Conservation (phyloP, 768 basidiomycete species). For the Mycena epipterygia region DNA sequence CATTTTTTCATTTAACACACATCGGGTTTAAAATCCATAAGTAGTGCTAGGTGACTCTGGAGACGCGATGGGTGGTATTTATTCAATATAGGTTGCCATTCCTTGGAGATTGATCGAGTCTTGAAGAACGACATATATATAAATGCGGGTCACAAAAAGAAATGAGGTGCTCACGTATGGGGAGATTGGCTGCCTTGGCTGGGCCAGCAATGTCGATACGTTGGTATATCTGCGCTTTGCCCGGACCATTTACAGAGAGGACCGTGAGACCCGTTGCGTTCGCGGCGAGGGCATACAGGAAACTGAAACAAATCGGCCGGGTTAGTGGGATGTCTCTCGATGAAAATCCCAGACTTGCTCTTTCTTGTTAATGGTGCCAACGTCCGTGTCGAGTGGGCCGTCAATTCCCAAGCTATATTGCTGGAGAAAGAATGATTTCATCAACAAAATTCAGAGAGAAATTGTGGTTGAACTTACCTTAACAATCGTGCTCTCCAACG, state of each 20-base stretch:
- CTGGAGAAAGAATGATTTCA: not conserved
- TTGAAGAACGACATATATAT: not conserved
- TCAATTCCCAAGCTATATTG: conserved; percentile 22
- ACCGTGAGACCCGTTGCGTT: conserved; percentile 57
- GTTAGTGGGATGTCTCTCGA: not conserved
- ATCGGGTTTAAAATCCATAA: too few relatives aligned
- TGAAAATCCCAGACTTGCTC: conserved; percentile 5
- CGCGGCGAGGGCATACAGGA: conserved; percentile 56
- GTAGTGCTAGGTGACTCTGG: too few relatives aligned
- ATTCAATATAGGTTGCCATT: conserved; percentile 30
- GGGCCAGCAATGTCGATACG: conserved; percentile 41
- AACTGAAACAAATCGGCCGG: conserved; percentile 43
- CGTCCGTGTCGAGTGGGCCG: conserved; percentile 20
- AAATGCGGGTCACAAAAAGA: conserved; percentile 32
- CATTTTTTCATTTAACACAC: too few relatives aligned
- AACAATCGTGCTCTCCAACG: conserved; percentile 27
- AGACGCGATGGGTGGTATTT: not conserved
- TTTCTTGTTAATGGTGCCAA: conserved; percentile 23
- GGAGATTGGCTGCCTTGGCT: conserved; percentile 42
- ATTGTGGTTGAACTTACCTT: not conserved
- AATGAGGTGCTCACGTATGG: conserved; percentile 43
- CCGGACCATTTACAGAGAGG: conserved; percentile 53
- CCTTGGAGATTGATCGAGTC: conserved; percentile 29
- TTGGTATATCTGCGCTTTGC: conserved; percentile 39
- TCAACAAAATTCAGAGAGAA: not conserved